Evolutionary conservation across 352 stramenopile species (phyloP).

Genomic region (Pythium volutum): DNA sequence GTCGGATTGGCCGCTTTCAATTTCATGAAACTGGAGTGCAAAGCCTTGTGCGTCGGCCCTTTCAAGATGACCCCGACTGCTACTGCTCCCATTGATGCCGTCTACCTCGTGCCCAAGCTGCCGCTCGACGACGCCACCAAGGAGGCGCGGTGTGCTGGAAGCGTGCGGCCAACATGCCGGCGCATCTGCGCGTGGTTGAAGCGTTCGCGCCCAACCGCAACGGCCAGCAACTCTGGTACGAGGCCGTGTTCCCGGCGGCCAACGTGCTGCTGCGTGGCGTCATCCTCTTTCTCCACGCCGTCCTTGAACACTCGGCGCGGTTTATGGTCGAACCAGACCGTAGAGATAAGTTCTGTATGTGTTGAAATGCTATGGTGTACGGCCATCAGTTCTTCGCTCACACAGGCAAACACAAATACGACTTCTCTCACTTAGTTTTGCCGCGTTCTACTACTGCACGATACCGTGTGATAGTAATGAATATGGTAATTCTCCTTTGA

Average conservation of each 20-base stretch:
- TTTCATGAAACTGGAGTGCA: too few relatives aligned
- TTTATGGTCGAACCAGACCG: too few relatives aligned
- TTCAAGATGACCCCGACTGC: background rate
- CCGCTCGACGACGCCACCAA: slow-evolving; percentile 1
- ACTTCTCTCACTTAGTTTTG: too few relatives aligned
- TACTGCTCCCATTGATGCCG: background rate
- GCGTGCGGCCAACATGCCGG: slow-evolving; percentile 12
- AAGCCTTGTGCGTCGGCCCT: too few relatives aligned
- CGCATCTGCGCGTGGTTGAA: slow-evolving; percentile 12
- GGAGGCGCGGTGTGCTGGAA: slow-evolving; percentile 19
- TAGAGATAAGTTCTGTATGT: too few relatives aligned
- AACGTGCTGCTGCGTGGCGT: slow-evolving; percentile 1
- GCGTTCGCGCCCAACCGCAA: slow-evolving; percentile 8
- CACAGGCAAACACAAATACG: too few relatives aligned
- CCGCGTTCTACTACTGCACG: too few relatives aligned
- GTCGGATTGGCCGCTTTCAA: too few relatives aligned
- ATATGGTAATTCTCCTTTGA: too few relatives aligned
- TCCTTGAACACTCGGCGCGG: slow-evolving; percentile 23
- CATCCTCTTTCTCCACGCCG: slow-evolving; percentile 16
- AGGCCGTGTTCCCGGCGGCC: slow-evolving; percentile 9
- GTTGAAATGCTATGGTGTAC: too few relatives aligned
- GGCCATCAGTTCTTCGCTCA: too few relatives aligned
- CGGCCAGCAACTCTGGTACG: slow-evolving; percentile 16
- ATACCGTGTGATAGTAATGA: too few relatives aligned
- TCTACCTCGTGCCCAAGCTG: slow-evolving; percentile 11